Evolutionary conservation across 192 early-diverging fungal genomes (phyloP), one percentile per base, ranked within the genome.

Genomic region (Backusella parvicylindrica): DNA sequence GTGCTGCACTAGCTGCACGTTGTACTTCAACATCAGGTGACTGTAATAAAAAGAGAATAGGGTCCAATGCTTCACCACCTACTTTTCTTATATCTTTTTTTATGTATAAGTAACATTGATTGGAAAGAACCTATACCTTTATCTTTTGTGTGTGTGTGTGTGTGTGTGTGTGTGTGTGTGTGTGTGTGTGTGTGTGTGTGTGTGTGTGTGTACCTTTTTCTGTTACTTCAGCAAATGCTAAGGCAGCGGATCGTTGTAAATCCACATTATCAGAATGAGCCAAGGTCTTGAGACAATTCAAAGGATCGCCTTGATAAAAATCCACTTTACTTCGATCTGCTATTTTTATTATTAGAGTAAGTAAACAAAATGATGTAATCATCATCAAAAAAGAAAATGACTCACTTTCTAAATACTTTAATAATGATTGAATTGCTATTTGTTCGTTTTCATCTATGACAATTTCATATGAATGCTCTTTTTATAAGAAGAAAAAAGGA

Each of bases 161-260:
- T 41, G 94, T 92, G 70, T 95, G 91, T 33, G 90, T 87, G n/a
- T n/a, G n/a, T n/a, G n/a, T n/a, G n/a, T n/a, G n/a, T n/a, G n/a
- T n/a, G n/a, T n/a, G n/a, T n/a, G n/a, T n/a, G n/a, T n/a, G n/a
- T n/a, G n/a, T n/a, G n/a, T 79, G 94, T 91, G 68, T 86, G 85
- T n/a, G 90, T 32, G 8, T 43, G 3, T 43, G 3, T 30, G 21
- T 41, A 72, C 71, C 71, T 72, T 91, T 91, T 81, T 96, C 95
- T 23, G 95, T 95, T 31, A 96, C 91, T 78, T 96, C 95, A 49
- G 91, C 93, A 83, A 95, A 96, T 2, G 94, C 94, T 71, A 95
- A 84, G n/a, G 95, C 93, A 0, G 94, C 95, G 2, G 93, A 95
- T 35, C 94, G 85, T 81, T 96, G 93, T 72, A 95, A 78, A 71